Evolutionary conservation across 225 moss, liverwort and hornwort species (phyloP), one percentile per base, ranked within the genome.

Genomic region (Pseudisothecium myosuroides): DNA sequence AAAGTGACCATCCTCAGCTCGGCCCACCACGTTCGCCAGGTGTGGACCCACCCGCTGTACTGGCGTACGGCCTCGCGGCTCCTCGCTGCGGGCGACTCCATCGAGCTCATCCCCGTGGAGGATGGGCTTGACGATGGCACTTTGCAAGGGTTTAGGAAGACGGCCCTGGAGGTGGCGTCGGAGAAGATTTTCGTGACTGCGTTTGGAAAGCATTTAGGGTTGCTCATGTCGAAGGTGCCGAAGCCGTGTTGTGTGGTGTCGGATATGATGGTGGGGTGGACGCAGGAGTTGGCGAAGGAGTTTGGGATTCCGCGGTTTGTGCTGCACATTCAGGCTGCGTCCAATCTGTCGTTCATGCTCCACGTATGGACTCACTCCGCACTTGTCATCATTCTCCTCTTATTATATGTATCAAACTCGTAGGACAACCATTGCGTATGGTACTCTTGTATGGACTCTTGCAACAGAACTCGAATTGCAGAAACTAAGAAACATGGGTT

Each of bases 271-370:
- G 12, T 75, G 32, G 75, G 75, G 20, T 75, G 75, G 75, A 75
- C 75, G 49, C 75, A 75, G 75, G 75, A 75, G 1, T 20, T 50
- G 75, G 75, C 75, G 75, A 75, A 12, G 75, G 32, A 75, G 50
- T 75, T 75, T 20, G 75, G 75, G 49, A 75, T 75, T 75, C 75
- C 75, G 5, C 75, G 75, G 20, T 75, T 50, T 4, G 50, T 93
- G 17, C 15, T 93, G 54, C 88, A 89, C 43, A 88, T 77, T 55
- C 91, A 93, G 76, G 32, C 93, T 2, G 91, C 91, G 10, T 59
- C 62, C 36, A 90, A 93, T 83, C 61, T 93, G 73, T 87, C 90
- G 52, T 49, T 93, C 37, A 88, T 93, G 81, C 91, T 91, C 45
- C 89, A 92, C n/a, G 92, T 89, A 83, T 4, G 78, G 10, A 55